Base-by-base conservation (phyloP, 2,329 filamentous ascomycete species). In the Hortaea sp. region DNA sequence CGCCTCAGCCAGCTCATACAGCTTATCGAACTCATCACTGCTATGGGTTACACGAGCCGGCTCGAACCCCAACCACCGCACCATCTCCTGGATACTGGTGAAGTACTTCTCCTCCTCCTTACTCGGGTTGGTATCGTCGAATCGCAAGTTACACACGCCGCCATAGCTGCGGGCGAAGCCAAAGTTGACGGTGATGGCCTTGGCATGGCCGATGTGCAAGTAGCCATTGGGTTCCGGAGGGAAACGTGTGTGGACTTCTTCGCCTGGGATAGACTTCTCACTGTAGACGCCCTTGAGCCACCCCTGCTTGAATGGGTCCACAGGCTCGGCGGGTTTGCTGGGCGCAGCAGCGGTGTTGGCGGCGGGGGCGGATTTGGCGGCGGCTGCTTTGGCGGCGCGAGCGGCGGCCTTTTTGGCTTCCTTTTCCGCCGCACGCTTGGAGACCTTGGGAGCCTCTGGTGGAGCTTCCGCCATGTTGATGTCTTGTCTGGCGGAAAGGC, bases 111-210 rank as follows among this genome's bases (percentile, higher is more conserved):
- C 86, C 63, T 95, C 85, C 65, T 97, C 92, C 41, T 85, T 86
- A 53, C 89, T 87, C 1, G 92, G 92, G 64, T 97, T 97, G 10
- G 92, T 97, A 59, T 97, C 92, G 64, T 97, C 92, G 65, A 86
- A 95, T 58, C 90, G 77, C 51, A 88, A 68, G 60, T 84, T 83
- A 66, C 80, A 85, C 51, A 82, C 73, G 48, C 90, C 90, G 32
- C 84, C 84, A 63, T 94, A 85, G 61, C 82, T 81, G 60, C 78
- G 80, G 10, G 92, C 90, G 64, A 95, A 97, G 5, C 90, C 90
- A 68, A 97, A 97, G 69, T 97, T 95, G 66, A 97, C 81, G 0
- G 88, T 84, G 64, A 97, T 95, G 20, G 92, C 90, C 71, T 97
- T 97, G 54, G 85, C 85, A 63, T 97, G 92, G 13, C 90, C 90